Evolutionary conservation across 2,329 filamentous ascomycete genomes (phyloP).

Genomic region (Claviceps sp.): DNA sequence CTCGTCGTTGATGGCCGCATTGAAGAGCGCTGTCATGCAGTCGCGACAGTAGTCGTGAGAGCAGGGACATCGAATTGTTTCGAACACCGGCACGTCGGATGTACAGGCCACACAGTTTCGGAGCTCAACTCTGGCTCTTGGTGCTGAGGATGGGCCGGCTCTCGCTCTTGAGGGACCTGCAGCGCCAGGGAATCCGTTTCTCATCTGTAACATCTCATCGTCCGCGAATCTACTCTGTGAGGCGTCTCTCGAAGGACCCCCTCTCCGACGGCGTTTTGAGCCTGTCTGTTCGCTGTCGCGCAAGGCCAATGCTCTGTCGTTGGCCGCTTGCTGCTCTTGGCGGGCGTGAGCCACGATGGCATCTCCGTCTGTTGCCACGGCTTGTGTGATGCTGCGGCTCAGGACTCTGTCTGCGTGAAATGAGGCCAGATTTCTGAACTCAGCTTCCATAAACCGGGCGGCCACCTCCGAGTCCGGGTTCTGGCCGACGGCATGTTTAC

Average conservation of each 20-base stretch:
- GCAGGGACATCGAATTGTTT: slow-evolving; percentile 4
- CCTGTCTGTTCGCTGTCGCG: too few relatives aligned
- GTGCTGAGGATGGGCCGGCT: too few relatives aligned
- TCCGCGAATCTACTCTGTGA: background rate
- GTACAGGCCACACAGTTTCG: slow-evolving; percentile 2
- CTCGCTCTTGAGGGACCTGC: too few relatives aligned
- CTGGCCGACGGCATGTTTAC: slow-evolving; percentile 5
- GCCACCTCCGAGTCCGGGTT: slow-evolving; percentile 6
- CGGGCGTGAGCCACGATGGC: slow-evolving; percentile 1
- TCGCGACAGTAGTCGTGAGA: slow-evolving; percentile 36
- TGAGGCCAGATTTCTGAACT: slow-evolving; percentile 5
- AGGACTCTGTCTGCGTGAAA: slow-evolving; percentile 7
- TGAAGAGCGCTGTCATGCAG: slow-evolving; percentile 35
- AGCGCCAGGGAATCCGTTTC: too few relatives aligned
- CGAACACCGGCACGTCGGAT: background rate
- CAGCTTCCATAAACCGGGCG: slow-evolving; percentile 5
- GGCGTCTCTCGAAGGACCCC: background rate
- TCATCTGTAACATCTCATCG: background rate
- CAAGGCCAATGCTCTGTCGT: background rate
- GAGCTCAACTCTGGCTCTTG: background rate
- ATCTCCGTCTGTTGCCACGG: slow-evolving; percentile 6
- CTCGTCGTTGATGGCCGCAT: slow-evolving; percentile 30
- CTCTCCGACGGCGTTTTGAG: background rate
- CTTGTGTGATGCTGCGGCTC: slow-evolving; percentile 10
- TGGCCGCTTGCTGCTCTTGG: background rate